Conservation (phyloP, 352 stramenopile genomes). For the Phytopythium litorale region DNA sequence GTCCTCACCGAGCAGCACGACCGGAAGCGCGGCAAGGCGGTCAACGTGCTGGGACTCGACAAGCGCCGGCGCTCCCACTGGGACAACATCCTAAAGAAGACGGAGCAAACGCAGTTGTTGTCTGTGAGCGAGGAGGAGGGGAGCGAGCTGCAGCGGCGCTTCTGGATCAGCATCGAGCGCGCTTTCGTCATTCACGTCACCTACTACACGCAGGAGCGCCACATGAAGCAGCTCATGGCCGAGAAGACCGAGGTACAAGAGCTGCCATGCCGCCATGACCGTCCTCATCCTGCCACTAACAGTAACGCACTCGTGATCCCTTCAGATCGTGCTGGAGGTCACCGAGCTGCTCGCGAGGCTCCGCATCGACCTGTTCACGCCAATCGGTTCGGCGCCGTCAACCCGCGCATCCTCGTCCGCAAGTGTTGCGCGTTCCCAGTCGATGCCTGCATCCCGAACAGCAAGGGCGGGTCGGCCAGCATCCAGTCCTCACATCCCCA, state of each 20-base stretch:
- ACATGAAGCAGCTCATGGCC: constrained; percentile 50
- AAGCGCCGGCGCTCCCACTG: constrained; percentile 33
- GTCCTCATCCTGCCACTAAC: not conserved
- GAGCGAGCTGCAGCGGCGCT: constrained; percentile 26
- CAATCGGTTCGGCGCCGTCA: not conserved
- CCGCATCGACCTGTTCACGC: constrained; percentile 24
- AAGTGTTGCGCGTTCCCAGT: not conserved
- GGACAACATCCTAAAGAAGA: constrained; percentile 35
- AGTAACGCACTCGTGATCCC: constrained; percentile 1
- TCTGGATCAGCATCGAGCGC: constrained; percentile 71
- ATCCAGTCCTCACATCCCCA: constrained; percentile 6
- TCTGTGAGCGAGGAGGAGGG: constrained; percentile 19
- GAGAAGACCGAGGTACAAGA: constrained; percentile 69
- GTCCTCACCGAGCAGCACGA: constrained; percentile 24
- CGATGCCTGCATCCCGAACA: not conserved
- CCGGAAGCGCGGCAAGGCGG: constrained; percentile 25
- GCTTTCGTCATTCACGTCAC: constrained; percentile 70
- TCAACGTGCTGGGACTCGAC: constrained; percentile 42
- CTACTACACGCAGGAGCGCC: constrained; percentile 70
- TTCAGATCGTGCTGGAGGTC: constrained; percentile 55
- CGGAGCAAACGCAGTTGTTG: constrained; percentile 34
- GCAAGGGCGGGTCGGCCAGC: not conserved
- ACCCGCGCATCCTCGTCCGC: not conserved
- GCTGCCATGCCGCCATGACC: not conserved
- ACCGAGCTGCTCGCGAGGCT: constrained; percentile 46